Evolutionary conservation across 768 basidiomycete species (phyloP).

Genomic region (Amanita muscaria): DNA sequence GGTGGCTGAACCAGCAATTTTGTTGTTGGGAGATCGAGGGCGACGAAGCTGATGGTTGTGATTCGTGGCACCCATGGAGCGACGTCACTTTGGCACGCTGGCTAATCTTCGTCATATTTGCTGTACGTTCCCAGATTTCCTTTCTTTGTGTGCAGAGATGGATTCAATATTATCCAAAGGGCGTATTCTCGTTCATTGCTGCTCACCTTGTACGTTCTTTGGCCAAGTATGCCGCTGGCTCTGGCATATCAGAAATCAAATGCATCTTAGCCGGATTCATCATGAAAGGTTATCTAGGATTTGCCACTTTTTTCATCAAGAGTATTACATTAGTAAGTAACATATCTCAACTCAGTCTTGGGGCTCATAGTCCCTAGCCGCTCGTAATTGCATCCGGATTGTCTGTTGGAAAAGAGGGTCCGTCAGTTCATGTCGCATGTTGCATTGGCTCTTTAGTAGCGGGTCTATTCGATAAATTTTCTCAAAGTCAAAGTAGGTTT

Average conservation of each 20-base stretch:
- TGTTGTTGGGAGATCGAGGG: constrained; percentile 96
- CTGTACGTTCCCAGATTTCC: constrained; percentile 44
- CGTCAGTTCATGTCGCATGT: constrained; percentile 95
- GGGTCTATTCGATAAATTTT: constrained; percentile 71
- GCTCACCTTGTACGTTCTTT: constrained; percentile 83
- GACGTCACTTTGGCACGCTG: constrained; percentile 61
- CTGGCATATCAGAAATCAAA: constrained; percentile 98
- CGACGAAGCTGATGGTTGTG: constrained; percentile 71
- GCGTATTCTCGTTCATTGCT: constrained; percentile 74
- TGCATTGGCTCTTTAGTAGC: constrained; percentile 90
- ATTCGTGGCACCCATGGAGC: constrained; percentile 92
- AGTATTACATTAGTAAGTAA: constrained; percentile 78
- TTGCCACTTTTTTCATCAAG: constrained; percentile 88
- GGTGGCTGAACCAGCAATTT: constrained; percentile 98
- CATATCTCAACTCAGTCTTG: background rate
- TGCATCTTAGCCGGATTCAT: constrained; percentile 95
- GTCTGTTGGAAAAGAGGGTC: constrained; percentile 97
- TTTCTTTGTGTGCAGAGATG: background rate
- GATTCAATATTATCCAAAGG: constrained; percentile 32
- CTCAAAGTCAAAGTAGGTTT: constrained; percentile 77
- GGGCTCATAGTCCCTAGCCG: constrained; percentile 22
- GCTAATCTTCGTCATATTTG: constrained; percentile 81
- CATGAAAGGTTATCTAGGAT: constrained; percentile 91
- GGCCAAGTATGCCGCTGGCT: constrained; percentile 94
- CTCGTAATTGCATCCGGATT: constrained; percentile 94